These are phyloP conservation scores for Aspergillus phoenicis DNA, from an alignment of 2,329 filamentous ascomycete species.

Conservation along the genomic window DNA sequence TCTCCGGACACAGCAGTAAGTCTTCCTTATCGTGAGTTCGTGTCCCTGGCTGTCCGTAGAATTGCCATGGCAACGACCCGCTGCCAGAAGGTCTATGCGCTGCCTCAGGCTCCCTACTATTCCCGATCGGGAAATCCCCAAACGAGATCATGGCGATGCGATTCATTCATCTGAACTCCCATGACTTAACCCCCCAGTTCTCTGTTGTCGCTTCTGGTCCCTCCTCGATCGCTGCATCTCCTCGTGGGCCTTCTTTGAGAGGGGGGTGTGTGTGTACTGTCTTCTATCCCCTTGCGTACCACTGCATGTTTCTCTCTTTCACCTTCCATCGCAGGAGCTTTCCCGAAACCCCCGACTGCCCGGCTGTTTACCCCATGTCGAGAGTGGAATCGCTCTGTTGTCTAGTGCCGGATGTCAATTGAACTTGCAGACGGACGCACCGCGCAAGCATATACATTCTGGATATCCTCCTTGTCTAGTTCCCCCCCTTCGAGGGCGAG, in stretches of 20 bases:
- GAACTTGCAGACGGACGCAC: neutral
- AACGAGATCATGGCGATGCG: constrained; percentile 20
- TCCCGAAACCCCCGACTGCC: constrained; percentile 2
- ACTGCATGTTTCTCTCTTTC: constrained; percentile 29
- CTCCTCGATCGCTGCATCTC: constrained; percentile 11
- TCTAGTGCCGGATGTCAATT: neutral
- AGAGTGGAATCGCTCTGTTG: neutral
- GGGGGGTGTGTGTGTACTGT: neutral
- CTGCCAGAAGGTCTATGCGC: constrained; percentile 6
- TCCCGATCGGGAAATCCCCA: constrained; percentile 31
- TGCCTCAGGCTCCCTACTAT: constrained; percentile 23
- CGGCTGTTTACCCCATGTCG: constrained; percentile 16
- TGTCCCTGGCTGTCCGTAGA: neutral
- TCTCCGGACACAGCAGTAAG: neutral
- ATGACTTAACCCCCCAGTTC: neutral
- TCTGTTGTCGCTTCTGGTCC: neutral
- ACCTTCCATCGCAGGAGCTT: constrained; percentile 23
- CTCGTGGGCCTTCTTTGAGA: neutral
- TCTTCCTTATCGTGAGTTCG: neutral
- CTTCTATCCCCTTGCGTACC: constrained; percentile 12
- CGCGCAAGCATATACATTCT: constrained; percentile 1
- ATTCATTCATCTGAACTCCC: constrained; percentile 4
- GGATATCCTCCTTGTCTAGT: neutral
- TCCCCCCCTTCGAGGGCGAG: neutral
- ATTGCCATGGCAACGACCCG: constrained; percentile 35